Percentiles rank a stretch among this genome's conserved stretches.
These are phyloP conservation scores for Vitis hybrid DNA, from an alignment of 177 flowering plant genomes.

Conservation along the genomic window DNA sequence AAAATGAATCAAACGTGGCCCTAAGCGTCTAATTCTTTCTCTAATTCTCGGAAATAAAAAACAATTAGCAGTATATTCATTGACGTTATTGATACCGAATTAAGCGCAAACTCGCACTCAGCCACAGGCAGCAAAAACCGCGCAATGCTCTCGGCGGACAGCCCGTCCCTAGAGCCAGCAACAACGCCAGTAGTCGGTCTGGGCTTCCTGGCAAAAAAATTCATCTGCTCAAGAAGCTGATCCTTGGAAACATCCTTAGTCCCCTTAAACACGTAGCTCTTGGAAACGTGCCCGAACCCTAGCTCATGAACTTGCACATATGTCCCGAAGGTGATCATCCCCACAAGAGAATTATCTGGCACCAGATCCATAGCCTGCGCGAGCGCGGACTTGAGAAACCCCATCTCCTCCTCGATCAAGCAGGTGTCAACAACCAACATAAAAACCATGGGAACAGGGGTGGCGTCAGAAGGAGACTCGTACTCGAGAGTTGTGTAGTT, in stretches of 20 bases:
- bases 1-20: too few relatives aligned
- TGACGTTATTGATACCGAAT: constrained; percentile 44
- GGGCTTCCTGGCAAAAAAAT: constrained; percentile 74
- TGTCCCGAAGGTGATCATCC: constrained; percentile 85
- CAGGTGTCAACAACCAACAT: constrained; percentile 86
- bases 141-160: constrained; percentile 67
- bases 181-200: constrained; percentile 69
- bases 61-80: background rate
- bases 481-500: constrained; percentile 91
- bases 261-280: constrained; percentile 80
- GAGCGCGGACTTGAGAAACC: constrained; percentile 64
- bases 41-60: background rate
- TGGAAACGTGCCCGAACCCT: constrained; percentile 70
- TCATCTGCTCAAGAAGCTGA: constrained; percentile 82
- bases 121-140: constrained; percentile 88
- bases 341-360: constrained; percentile 80
- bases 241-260: constrained; percentile 76
- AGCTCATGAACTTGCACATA: constrained; percentile 89
- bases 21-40: too few relatives aligned
- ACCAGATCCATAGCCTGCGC: constrained; percentile 74
- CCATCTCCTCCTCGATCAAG: constrained; percentile 85
- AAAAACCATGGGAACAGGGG: constrained; percentile 54
- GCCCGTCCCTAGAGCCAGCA: constrained; percentile 90
- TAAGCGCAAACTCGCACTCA: constrained; percentile 81
- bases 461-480: constrained; percentile 24